Base-by-base conservation (phyloP, 495 filamentous ascomycete species). In the Pseudevernia furfuracea region DNA sequence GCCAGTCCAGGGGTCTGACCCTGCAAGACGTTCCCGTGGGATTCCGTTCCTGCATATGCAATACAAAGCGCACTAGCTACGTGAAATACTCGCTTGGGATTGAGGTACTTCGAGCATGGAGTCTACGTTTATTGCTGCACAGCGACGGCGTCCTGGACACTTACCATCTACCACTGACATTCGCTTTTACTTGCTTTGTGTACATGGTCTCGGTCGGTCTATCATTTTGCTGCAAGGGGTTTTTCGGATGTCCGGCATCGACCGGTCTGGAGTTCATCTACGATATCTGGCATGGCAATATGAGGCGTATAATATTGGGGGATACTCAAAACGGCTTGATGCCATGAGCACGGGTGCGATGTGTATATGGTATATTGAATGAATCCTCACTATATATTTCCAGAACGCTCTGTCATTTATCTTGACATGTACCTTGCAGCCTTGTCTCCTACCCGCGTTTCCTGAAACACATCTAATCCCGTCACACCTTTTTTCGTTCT, bases 1-100 rank as follows among this genome's bases (percentile, higher is more conserved):
- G 52, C 21, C 30, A 34, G 12, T 32, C 5, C 14, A 55, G 19
- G 1, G 7, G 8, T 21, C 30, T 19, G 28, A n/a, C 30, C 52
- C 15, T 6, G 52, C 25, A 55, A 12, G 17, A 34, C 8, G 49
- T 55, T 55, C 30, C 52, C 11, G 52, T 55, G 52, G 52, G 52
- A 55, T 55, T 55, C 30, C 28, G 52, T 55, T 55, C 52, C 25
- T 61, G 43, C 30, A 61, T 61, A 55, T 55, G 52, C 52, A 55
- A n/a, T 30, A 10, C 30, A 36, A 53, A 30, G 52, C 52, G 28
- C 52, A 34, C 30, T n/a, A 34, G 52, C 30, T 30, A 55, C 30
- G 28, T 34, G 30, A 17, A 30, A 17, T 17, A 28, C 30, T 55
- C 19, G 28, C 49, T 53, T 34, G 52, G 52, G 30, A 19, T 32